Conservation (phyloP, 108 stramenopile species). For the Cyclotella cryptica region DNA sequence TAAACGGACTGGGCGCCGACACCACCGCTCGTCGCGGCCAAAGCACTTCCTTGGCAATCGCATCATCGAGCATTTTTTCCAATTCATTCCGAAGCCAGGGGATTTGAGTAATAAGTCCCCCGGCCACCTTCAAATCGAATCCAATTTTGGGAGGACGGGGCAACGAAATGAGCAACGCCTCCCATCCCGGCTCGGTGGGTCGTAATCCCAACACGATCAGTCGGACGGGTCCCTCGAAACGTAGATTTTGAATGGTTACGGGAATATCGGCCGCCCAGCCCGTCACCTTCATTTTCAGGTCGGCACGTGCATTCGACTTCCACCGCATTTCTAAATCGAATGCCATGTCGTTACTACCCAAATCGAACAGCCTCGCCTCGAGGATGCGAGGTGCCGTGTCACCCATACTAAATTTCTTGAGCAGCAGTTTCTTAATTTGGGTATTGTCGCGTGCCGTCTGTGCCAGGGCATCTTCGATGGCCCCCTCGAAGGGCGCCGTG, state of each 20-base stretch:
- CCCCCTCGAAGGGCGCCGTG: constrained; percentile 46
- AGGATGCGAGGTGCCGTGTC: constrained; percentile 43
- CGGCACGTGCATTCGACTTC: constrained; percentile 44
- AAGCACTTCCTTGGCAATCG: constrained; percentile 54
- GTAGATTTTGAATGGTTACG: constrained; percentile 57
- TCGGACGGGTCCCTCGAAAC: constrained; percentile 59
- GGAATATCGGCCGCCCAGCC: constrained; percentile 46
- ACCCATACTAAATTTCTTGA: constrained; percentile 54
- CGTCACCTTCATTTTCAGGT: constrained; percentile 43
- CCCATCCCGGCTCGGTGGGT: constrained; percentile 53
- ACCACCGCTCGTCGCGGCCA: constrained; percentile 64
- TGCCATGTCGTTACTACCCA: constrained; percentile 54
- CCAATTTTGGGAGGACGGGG: constrained; percentile 54
- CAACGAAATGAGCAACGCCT: constrained; percentile 57
- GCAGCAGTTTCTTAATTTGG: constrained; percentile 43
- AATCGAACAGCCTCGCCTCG: constrained; percentile 60
- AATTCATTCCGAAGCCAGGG: constrained; percentile 62
- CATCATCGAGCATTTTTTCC: constrained; percentile 44
- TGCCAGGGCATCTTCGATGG: constrained; percentile 41
- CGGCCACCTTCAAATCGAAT: constrained; percentile 58
- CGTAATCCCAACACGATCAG: constrained; percentile 52
- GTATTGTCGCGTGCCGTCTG: constrained; percentile 45
- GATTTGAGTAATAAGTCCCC: constrained; percentile 60
- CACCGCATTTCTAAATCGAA: constrained; percentile 53
- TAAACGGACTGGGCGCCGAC: constrained; percentile 48